These are phyloP conservation scores for Cladosporium sp. DNA, from an alignment of 2,329 filamentous ascomycete genomes.

Conservation along the genomic window DNA sequence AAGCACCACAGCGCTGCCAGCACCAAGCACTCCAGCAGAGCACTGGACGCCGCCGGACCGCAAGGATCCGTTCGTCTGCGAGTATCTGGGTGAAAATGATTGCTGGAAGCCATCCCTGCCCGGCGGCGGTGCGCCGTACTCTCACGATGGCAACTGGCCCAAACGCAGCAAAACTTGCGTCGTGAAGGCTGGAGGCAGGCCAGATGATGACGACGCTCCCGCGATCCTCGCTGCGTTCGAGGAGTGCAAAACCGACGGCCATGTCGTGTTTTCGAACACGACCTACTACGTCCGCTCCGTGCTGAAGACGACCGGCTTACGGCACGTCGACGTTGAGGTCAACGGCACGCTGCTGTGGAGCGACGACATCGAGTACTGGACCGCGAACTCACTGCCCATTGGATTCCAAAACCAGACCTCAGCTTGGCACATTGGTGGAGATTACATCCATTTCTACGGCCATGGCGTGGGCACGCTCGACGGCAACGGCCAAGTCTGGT, in stretches of 20 bases:
- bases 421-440: conserved; percentile 50
- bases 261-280: conserved; percentile 46
- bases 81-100: conserved; percentile 21
- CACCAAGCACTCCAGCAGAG: conserved; percentile 11
- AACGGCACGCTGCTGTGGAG: conserved; percentile 42
- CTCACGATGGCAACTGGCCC: conserved; percentile 19
- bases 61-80: conserved; percentile 22
- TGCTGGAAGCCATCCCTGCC: conserved; percentile 21
- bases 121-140: conserved; percentile 18
- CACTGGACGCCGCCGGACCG: conserved; percentile 19
- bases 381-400: conserved; percentile 44
- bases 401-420: conserved; percentile 52
- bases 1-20: conserved; percentile 13
- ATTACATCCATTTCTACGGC: conserved; percentile 45
- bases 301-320: conserved; percentile 44
- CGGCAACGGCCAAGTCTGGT: conserved; percentile 57
- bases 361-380: conserved; percentile 46
- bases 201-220: conserved; percentile 42
- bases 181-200: conserved; percentile 15
- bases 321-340: conserved; percentile 44
- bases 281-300: conserved; percentile 45
- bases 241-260: conserved; percentile 46
- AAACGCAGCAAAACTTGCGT: conserved; percentile 19
- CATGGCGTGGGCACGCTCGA: conserved; percentile 49
- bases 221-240: conserved; percentile 48